Evolutionary conservation across 805 yeast genomes (phyloP).

Genomic region (Yamadazyma tumulicola): DNA sequence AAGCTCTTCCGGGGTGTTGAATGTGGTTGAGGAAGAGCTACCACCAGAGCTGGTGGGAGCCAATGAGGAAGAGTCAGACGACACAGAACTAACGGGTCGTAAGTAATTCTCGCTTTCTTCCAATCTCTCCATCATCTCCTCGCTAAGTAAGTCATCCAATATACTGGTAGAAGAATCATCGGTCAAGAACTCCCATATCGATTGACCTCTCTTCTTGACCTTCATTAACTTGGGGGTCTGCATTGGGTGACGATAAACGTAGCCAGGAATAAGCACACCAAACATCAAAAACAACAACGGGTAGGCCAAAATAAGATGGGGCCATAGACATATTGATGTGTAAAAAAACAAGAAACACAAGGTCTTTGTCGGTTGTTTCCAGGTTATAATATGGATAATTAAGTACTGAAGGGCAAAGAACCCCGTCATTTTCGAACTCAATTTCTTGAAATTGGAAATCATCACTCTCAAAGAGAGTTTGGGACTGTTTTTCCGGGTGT

Average conservation of each 20-base stretch:
- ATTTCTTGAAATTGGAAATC: slow-evolving; percentile 52
- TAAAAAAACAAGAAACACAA: slow-evolving; percentile 54
- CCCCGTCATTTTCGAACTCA: slow-evolving; percentile 54
- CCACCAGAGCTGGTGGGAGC: slow-evolving; percentile 7
- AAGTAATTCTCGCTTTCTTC: slow-evolving; percentile 9
- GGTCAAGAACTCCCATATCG: slow-evolving; percentile 42
- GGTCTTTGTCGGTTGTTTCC: slow-evolving; percentile 76
- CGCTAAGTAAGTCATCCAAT: slow-evolving; percentile 28
- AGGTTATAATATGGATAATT: slow-evolving; percentile 56
- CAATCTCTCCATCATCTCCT: slow-evolving; percentile 13
- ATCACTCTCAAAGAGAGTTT: slow-evolving; percentile 55
- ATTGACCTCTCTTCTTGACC: slow-evolving; percentile 50
- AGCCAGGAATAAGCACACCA: slow-evolving; percentile 68
- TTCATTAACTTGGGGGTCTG: slow-evolving; percentile 41
- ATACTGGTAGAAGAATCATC: slow-evolving; percentile 29
- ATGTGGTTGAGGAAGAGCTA: slow-evolving; percentile 5
- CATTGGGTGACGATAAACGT: slow-evolving; percentile 63
- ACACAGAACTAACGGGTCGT: slow-evolving; percentile 12
- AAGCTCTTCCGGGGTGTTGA: slow-evolving; percentile 11
- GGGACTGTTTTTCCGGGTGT: slow-evolving; percentile 43
- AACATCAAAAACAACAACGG: slow-evolving; percentile 58
- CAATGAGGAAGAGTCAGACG: slow-evolving; percentile 16
- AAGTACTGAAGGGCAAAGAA: slow-evolving; percentile 62
- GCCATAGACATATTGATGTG: slow-evolving; percentile 68
- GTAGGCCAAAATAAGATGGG: slow-evolving; percentile 59